Conservation (phyloP, 257 asterid species). For the Capsicum pubescens region DNA sequence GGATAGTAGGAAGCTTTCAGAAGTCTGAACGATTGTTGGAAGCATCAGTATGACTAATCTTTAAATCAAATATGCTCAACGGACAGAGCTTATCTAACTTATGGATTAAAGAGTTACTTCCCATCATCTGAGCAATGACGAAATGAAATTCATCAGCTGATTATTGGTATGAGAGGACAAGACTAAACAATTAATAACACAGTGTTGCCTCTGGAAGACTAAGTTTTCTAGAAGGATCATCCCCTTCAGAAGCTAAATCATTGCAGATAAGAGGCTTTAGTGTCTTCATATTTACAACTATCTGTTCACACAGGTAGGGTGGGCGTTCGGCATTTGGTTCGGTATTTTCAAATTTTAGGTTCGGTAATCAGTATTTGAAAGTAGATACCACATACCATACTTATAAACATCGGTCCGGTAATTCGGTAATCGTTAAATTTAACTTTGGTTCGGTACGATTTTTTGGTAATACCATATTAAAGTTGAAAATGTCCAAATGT, state of each 20-base stretch:
- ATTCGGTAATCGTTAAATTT: too few relatives aligned
- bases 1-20: constrained; percentile 42
- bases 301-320: constrained; percentile 54
- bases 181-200: constrained; percentile 64
- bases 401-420: too few relatives aligned
- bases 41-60: constrained; percentile 29
- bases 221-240: constrained; percentile 39
- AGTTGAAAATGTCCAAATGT: too few relatives aligned
- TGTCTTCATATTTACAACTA: constrained; percentile 46
- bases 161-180: constrained; percentile 51
- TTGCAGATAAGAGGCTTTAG: constrained; percentile 33
- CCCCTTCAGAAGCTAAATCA: constrained; percentile 46
- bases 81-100: constrained; percentile 63
- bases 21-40: constrained; percentile 1
- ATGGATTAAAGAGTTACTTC: constrained; percentile 47
- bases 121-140: constrained; percentile 54
- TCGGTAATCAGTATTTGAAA: too few relatives aligned
- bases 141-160: constrained; percentile 47
- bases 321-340: too few relatives aligned
- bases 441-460: too few relatives aligned
- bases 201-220: constrained; percentile 44
- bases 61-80: constrained; percentile 33
- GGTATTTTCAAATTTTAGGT: too few relatives aligned
- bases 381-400: too few relatives aligned
- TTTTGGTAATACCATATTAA: too few relatives aligned